Base-by-base conservation (phyloP, 2,329 filamentous ascomycete genomes). In the Pyricularia sp. region DNA sequence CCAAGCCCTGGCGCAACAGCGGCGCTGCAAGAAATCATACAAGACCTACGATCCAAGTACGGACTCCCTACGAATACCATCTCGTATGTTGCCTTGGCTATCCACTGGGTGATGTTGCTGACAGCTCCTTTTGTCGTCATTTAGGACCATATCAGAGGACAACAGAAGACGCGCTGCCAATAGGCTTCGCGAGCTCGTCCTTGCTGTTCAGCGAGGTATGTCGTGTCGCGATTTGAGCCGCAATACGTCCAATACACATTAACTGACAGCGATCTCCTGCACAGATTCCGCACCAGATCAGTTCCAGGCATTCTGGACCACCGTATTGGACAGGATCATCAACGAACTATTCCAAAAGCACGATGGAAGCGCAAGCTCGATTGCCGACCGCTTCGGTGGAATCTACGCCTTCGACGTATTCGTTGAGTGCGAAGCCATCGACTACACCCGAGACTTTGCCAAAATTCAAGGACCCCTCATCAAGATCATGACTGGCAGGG, bases 381-480 rank as follows among this genome's bases (percentile, higher is more conserved):
- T 92, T 5, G 89, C 90, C 74, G 95, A 99, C 77, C 90, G 93
- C 70, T 88, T 97, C 69, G 95, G 94, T 71, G 96, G 95, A 68
- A 91, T 99, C 71, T 90, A 95, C 74, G 94, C 94, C 70, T 87
- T 99, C 71, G 94, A 97, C 78, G 90, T 91, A 69, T 88, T 99
- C 68, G 94, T 98, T 79, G 94, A 97, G 78, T 97, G 98, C 77
- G 94, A 97, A 74, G 94, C 94, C 70, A 92, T 97, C 74, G 96
- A 99, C 80, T 88, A 92, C 28, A 93, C 92, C 50, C 89, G 93
- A 75, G 98, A 98, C 80, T 97, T 95, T 70, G 97, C 94, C 33
- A 89, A 95, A 69, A 99, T 98, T 77, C 93, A 93, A 64, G 93
- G 93, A 72, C 96, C 94, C 75, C 87, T 99, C 70, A 92, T 94